Evolutionary conservation across 2,329 filamentous ascomycete genomes (phyloP).

Genomic region (Arthrobotrys pseudoclavata): DNA sequence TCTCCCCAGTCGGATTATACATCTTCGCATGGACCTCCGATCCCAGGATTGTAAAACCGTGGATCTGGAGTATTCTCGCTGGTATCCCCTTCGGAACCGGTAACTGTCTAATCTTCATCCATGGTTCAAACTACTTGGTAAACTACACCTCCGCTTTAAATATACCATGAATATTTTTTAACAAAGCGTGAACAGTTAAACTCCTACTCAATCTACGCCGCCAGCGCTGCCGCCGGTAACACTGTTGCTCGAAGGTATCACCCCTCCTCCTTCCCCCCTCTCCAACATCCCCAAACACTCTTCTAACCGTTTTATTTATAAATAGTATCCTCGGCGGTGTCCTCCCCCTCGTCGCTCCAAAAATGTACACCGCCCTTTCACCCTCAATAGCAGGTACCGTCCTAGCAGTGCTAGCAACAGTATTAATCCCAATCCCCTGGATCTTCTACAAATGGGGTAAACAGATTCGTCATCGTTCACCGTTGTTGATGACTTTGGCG

Average conservation of each 20-base stretch:
- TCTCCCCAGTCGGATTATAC: constrained; percentile 83
- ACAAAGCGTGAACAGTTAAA: constrained; percentile 31
- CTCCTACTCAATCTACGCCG: constrained; percentile 84
- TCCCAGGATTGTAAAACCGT: constrained; percentile 78
- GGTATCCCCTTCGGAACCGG: constrained; percentile 84
- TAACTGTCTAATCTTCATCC: constrained; percentile 84
- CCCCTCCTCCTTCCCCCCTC: background rate
- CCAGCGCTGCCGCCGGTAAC: constrained; percentile 84
- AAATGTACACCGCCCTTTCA: constrained; percentile 78
- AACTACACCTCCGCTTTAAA: background rate
- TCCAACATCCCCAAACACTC: background rate
- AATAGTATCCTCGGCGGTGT: constrained; percentile 79
- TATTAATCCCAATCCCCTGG: constrained; percentile 82
- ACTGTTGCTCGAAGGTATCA: constrained; percentile 73
- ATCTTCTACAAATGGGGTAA: constrained; percentile 78
- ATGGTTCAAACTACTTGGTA: constrained; percentile 83
- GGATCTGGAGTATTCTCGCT: constrained; percentile 82
- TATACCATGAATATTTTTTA: background rate
- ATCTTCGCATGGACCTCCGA: constrained; percentile 91
- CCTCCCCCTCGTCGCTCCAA: constrained; percentile 79
- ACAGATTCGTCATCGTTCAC: constrained; percentile 71
- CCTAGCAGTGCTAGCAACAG: constrained; percentile 78
- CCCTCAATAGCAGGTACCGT: constrained; percentile 66
- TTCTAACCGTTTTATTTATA: background rate
- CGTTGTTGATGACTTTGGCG: constrained; percentile 66